Percentiles rank a stretch among this genome's conserved stretches.
These are phyloP conservation scores for Backusella sp. DNA, from an alignment of 192 early-diverging fungal species.

Conservation along the genomic window DNA sequence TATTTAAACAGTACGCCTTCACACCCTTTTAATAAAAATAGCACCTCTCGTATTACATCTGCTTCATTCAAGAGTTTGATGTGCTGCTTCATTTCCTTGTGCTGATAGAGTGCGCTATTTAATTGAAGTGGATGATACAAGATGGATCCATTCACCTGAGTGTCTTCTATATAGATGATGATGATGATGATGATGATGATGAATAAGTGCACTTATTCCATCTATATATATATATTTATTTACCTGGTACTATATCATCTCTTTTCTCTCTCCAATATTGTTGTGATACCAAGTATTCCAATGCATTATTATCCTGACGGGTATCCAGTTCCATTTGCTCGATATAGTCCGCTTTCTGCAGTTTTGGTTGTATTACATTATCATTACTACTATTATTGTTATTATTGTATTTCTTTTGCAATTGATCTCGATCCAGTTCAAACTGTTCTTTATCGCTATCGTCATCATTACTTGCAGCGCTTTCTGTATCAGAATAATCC, in stretches of 20 bases:
- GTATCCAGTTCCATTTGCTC: constrained; percentile 11
- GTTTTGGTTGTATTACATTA: background rate
- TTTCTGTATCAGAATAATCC: background rate
- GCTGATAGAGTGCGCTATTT: constrained; percentile 13
- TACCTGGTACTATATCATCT: background rate
- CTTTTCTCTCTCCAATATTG: constrained; percentile 27
- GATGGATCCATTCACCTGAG: background rate
- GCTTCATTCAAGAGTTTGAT: constrained; percentile 29
- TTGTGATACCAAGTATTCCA: constrained; percentile 12
- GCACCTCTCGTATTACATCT: constrained; percentile 38
- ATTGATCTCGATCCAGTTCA: constrained; percentile 11
- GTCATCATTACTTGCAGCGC: background rate
- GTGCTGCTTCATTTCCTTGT: background rate
- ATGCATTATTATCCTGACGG: constrained; percentile 9
- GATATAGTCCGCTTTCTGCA: background rate
- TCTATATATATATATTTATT: background rate
- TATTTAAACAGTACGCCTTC: constrained; percentile 29
- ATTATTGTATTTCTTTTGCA: background rate
- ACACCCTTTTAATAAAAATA: constrained; percentile 35
- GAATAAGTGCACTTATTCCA: background rate
- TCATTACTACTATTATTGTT: background rate
- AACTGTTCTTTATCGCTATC: constrained; percentile 25
- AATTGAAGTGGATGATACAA: constrained; percentile 1
- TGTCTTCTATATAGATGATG: background rate
- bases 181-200: background rate